Evolutionary conservation across 2,329 filamentous ascomycete species (phyloP), one percentile per base, ranked within the genome.

Genomic region (Trichoderma gracile): DNA sequence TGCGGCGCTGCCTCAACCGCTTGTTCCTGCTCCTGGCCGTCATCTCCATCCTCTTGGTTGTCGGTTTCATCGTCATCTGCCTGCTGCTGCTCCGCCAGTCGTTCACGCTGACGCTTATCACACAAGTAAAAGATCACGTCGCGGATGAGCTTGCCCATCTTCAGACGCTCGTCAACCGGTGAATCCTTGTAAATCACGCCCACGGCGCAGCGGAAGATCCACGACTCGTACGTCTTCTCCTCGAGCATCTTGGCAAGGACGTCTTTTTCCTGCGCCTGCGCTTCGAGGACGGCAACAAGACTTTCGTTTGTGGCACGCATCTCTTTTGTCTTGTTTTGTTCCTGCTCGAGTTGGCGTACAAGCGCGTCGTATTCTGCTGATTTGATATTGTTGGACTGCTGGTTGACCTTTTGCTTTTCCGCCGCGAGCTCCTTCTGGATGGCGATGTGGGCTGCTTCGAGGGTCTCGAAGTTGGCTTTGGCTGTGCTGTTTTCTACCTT

Each of bases 141-240:
- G 9, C 21, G 7, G 15, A 66, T 21, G n/a, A 66, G 30, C 1
- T 49, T n/a, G 10, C 21, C 25, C 10, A 64, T 42, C 2, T 46
- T 19, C 23, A 49, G 10, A 10, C 45, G 45, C 25, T 66, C 60
- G 5, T 21, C 33, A 12, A 55, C 49, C 2, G 52, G 43, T 0
- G 47, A 25, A 25, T 42, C 5, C 14, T 65, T 66, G 27, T 57
- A 66, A 10, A 58, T 46, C 5, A 45, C 56, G 5, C 43, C 21
- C 0, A 38, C 9, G 23, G 65, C 62, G 15, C 65, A 66, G 23
- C 65, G 62, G 38, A 46, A 66, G 7, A 65, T 19, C n/a, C 45
- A 57, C 3, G 52, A 61, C 15, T 66, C 62, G 10, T 30, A 17
- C 0, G n/a, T 25, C 6, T 52, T 66, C 19, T 53, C 57, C 25